Conservation (phyloP, 2,329 filamentous ascomycete species). For the Ilyonectria destructans region DNA sequence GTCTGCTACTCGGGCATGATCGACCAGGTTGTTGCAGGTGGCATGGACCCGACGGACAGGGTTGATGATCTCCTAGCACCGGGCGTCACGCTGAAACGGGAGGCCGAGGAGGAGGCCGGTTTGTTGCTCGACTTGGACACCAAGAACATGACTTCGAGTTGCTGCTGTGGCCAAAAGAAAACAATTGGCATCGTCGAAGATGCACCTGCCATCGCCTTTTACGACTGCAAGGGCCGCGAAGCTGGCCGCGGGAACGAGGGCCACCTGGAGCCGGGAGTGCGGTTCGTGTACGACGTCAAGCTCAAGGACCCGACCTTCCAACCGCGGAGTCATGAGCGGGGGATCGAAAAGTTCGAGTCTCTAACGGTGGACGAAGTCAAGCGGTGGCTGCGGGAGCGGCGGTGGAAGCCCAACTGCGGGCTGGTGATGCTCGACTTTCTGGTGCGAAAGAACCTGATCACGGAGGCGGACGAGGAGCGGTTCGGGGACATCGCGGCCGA, state of each 20-base stretch:
- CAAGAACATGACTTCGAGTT: conserved; percentile 31
- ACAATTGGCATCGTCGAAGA: conserved; percentile 46
- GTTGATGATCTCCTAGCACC: conserved; percentile 43
- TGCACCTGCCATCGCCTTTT: conserved; percentile 53
- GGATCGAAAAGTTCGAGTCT: conserved; percentile 50
- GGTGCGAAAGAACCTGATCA: conserved; percentile 50
- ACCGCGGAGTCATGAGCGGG: conserved; percentile 46
- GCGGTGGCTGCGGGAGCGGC: conserved; percentile 42
- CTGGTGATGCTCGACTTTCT: conserved; percentile 59
- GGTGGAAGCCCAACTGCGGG: conserved; percentile 60
- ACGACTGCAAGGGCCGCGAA: conserved; percentile 52
- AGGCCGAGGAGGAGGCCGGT: conserved; percentile 55
- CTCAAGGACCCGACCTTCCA: conserved; percentile 46
- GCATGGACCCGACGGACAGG: conserved; percentile 52
- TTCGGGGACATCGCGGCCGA: conserved; percentile 42
- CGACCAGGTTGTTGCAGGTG: conserved; percentile 58
- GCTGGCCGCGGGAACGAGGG: conserved; percentile 51
- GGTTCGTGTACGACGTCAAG: conserved; percentile 56
- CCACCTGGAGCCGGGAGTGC: conserved; percentile 58
- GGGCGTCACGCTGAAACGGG: conserved; percentile 51
- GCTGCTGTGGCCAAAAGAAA: conserved; percentile 3
- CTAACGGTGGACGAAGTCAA: conserved; percentile 52
- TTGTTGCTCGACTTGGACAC: conserved; percentile 47
- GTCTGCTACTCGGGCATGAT: conserved; percentile 55
- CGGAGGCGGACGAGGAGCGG: conserved; percentile 42